A percentile compares a stretch with the other conserved stretches of the same genome.
These are phyloP conservation scores for Ceratonia siliqua DNA, from an alignment of 306 rosid species.

Conservation along the genomic window DNA sequence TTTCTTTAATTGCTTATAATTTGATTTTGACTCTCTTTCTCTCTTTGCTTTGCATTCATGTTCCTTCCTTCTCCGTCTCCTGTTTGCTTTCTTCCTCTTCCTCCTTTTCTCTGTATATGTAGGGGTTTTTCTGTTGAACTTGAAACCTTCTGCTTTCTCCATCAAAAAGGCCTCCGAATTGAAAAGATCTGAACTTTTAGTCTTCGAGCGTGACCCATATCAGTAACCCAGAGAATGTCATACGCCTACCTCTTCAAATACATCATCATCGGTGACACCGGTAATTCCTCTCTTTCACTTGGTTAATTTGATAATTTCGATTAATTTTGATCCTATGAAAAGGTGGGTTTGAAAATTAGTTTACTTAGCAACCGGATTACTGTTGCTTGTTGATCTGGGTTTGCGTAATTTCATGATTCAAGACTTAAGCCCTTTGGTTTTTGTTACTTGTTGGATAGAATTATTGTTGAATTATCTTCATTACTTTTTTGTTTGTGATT, in stretches of 20 bases:
- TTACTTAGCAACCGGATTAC: neutral
- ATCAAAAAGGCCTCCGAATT: neutral
- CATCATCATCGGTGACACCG: constrained; percentile 96
- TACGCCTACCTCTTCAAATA: constrained; percentile 96
- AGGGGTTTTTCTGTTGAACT: neutral
- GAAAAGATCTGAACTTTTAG: constrained; percentile 24
- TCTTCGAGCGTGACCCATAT: neutral
- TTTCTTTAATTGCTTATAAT: neutral
- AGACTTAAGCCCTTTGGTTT: neutral
- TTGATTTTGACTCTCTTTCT: constrained; percentile 6
- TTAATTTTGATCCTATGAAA: neutral
- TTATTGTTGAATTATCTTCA: neutral
- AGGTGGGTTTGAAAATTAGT: neutral
- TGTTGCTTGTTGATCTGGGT: constrained; percentile 6
- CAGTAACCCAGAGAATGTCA: constrained; percentile 49
- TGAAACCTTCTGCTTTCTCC: neutral
- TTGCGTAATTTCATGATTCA: constrained; percentile 2
- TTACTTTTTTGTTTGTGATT: neutral
- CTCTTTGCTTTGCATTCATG: neutral
- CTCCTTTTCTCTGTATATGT: neutral
- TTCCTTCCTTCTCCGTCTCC: neutral
- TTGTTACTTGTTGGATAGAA: neutral
- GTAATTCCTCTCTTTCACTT: constrained; percentile 33
- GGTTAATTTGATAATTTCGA: neutral
- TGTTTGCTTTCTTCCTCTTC: neutral